Percentiles rank a stretch among this genome's conserved stretches.
phyloP scores from a whole-genome alignment of 495 filamentous ascomycete genomes.

The Penicillium flavigenum region DNA sequence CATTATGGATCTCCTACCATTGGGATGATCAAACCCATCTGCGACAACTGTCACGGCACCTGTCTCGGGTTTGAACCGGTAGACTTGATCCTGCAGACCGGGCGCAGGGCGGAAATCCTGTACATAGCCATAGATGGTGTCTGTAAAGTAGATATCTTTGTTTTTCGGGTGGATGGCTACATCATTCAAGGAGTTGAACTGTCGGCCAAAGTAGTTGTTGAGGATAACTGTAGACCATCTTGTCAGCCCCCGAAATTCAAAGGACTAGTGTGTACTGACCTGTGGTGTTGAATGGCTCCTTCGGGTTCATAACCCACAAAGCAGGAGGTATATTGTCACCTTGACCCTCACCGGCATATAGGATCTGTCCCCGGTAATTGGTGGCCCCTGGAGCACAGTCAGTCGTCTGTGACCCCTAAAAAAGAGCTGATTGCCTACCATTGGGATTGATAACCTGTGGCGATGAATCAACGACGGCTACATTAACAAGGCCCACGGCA shows the following conservation, averaged over 20 bases:
- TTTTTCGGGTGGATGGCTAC: conserved; percentile 33
- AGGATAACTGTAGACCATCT: conserved; percentile 20
- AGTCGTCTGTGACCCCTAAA: background rate
- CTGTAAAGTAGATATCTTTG: conserved; percentile 53
- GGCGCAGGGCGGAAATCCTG: conserved; percentile 37
- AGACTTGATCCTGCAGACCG: conserved; percentile 38
- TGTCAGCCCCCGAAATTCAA: background rate
- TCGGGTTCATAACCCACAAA: conserved; percentile 47
- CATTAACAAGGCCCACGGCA: conserved; percentile 41
- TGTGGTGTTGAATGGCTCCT: conserved; percentile 50
- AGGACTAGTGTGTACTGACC: conserved; percentile 24
- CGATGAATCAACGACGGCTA: conserved; percentile 35
- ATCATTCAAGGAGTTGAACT: conserved; percentile 36
- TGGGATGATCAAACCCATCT: conserved; percentile 35
- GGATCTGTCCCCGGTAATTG: conserved; percentile 46
- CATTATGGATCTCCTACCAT: conserved; percentile 20
- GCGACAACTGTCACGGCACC: conserved; percentile 45
- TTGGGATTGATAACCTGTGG: conserved; percentile 50
- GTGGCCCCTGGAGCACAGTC: conserved; percentile 36
- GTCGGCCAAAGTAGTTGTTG: conserved; percentile 38
- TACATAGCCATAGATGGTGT: conserved; percentile 35
- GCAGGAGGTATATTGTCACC: conserved; percentile 42
- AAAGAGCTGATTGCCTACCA: conserved; percentile 31
- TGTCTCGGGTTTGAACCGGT: conserved; percentile 42
- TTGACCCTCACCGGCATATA: conserved; percentile 49